Conservation (phyloP, 1,284 basidiomycete species). For the Gastroboletus turbinatus region DNA sequence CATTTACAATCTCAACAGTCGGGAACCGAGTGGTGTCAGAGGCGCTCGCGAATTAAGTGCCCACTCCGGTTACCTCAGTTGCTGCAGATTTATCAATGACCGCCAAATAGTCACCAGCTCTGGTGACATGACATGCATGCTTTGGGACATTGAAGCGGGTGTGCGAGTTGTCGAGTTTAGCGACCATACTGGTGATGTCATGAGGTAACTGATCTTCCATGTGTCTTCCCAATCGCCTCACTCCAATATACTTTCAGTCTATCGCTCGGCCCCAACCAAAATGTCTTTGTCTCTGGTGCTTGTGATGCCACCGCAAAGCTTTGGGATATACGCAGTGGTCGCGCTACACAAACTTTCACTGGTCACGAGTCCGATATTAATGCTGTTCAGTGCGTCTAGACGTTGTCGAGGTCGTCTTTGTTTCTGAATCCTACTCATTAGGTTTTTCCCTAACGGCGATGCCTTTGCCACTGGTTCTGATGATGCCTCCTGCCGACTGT, state of each 20-base stretch:
- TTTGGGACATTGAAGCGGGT: constrained; percentile 98
- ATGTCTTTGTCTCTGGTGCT: constrained; percentile 96
- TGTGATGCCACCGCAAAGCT: constrained; percentile 98
- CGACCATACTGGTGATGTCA: constrained; percentile 98
- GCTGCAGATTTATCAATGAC: constrained; percentile 98
- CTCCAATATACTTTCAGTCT: constrained; percentile 52
- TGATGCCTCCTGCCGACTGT: constrained; percentile 96
- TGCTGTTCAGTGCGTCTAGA: constrained; percentile 82
- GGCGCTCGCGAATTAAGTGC: constrained; percentile 90
- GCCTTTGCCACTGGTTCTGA: constrained; percentile 99
- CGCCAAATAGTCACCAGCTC: constrained; percentile 96
- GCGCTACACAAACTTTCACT: constrained; percentile 97
- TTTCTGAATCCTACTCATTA: constrained; percentile 35
- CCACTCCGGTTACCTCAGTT: constrained; percentile 96
- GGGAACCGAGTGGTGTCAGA: constrained; percentile 68
- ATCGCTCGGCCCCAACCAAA: constrained; percentile 92
- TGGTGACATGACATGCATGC: constrained; percentile 99
- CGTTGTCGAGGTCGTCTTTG: constrained; percentile 13
- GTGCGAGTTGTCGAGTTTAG: constrained; percentile 95
- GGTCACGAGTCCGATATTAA: constrained; percentile 99
- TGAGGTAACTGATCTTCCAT: constrained; percentile 66
- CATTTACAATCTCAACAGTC: constrained; percentile 90
- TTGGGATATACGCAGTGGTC: constrained; percentile 97
- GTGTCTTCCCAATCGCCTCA: constrained; percentile 11
- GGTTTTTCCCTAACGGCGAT: constrained; percentile 99